phyloP scores from a whole-genome alignment of 2,329 filamentous ascomycete genomes.

The Aspergillus puulaauensis region DNA sequence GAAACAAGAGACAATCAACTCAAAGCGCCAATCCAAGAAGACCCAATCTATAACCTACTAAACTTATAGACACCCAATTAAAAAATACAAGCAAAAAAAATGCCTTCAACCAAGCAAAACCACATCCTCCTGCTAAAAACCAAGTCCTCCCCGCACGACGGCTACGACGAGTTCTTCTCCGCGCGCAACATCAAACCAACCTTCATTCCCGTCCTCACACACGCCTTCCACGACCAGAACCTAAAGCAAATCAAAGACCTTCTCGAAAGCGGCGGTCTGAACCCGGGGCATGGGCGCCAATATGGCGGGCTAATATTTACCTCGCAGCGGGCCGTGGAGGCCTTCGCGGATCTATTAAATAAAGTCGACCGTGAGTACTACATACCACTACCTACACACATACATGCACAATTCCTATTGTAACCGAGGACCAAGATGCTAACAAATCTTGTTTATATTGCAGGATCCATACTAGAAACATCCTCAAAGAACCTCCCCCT shows the following conservation, averaged over 20 bases:
- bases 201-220: slow-evolving; percentile 50
- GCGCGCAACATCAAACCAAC: slow-evolving; percentile 30
- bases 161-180: slow-evolving; percentile 47
- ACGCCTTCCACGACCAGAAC: slow-evolving; percentile 40
- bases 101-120: slow-evolving; percentile 4
- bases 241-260: slow-evolving; percentile 35
- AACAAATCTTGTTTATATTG: not conserved
- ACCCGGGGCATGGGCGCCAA: slow-evolving; percentile 15
- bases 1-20: not conserved
- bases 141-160: slow-evolving; percentile 44
- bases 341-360: slow-evolving; percentile 35
- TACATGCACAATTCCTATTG: not conserved
- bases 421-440: not conserved
- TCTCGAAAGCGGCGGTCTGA: slow-evolving; percentile 34
- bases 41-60: not conserved
- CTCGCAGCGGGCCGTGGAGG: slow-evolving; percentile 50
- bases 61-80: not conserved
- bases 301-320: slow-evolving; percentile 53
- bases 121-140: slow-evolving; percentile 51
- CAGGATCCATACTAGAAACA: slow-evolving; percentile 7
- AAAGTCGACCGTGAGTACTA: slow-evolving; percentile 22
- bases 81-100: not conserved
- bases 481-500: slow-evolving; percentile 32
- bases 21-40: not conserved
- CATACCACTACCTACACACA: not conserved